These are phyloP conservation scores for Colletotrichum musicola DNA, from an alignment of 2,329 filamentous ascomycete genomes.

Conservation along the genomic window DNA sequence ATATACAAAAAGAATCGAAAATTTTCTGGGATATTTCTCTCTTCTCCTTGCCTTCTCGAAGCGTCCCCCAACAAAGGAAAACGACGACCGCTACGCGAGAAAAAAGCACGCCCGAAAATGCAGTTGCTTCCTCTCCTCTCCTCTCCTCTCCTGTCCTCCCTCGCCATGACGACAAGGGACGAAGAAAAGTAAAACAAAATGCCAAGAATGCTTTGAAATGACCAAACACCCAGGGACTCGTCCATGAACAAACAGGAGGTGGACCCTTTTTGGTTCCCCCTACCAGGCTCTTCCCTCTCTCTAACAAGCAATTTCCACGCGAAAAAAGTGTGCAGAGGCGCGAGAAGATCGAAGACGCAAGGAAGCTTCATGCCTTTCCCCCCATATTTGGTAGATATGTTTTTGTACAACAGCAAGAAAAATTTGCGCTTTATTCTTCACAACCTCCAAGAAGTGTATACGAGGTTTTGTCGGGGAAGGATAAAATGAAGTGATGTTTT, in stretches of 20 bases:
- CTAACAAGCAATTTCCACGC: neutral
- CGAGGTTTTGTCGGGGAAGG: slow-evolving; percentile 13
- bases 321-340: neutral
- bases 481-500: slow-evolving; percentile 32
- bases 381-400: neutral
- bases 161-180: neutral
- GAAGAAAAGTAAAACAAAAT: neutral
- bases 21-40: slow-evolving; percentile 16
- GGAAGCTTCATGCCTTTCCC: slow-evolving; percentile 2
- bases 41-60: slow-evolving; percentile 3
- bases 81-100: slow-evolving; percentile 21
- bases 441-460: slow-evolving; percentile 22
- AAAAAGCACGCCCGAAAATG: slow-evolving; percentile 8
- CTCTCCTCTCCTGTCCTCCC: too few species aligned
- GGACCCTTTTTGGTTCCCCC: neutral
- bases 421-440: slow-evolving; percentile 25
- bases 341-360: neutral
- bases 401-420: slow-evolving; percentile 16
- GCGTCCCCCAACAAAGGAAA: neutral
- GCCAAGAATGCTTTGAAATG: neutral
- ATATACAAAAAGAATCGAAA: slow-evolving; percentile 34
- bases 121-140: slow-evolving; percentile 3
- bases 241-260: too few species aligned
- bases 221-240: slow-evolving; percentile 6
- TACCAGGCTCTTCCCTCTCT: neutral